A percentile compares a stretch with the other conserved stretches of the same genome.
These are phyloP conservation scores for Fusarium temperatum DNA, from an alignment of 2,329 filamentous ascomycete species.

Conservation along the genomic window DNA sequence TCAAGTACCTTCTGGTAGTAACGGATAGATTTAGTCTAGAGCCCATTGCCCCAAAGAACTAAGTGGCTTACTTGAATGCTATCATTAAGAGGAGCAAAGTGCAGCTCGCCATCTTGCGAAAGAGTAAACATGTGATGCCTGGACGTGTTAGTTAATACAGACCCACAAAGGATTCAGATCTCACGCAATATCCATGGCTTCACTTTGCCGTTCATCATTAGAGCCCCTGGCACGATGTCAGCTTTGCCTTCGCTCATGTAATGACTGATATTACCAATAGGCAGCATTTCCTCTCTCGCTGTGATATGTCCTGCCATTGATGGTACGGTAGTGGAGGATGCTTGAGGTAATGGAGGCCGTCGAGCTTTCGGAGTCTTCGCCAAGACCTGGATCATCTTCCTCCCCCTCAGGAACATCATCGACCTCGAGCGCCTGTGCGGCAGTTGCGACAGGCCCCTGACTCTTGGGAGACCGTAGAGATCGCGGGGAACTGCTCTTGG, in stretches of 20 bases:
- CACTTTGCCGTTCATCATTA: slow-evolving; percentile 14
- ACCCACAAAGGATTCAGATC: not conserved
- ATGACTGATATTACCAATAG: not conserved
- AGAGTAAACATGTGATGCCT: slow-evolving; percentile 19
- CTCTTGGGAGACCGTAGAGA: not conserved
- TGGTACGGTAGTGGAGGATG: slow-evolving; percentile 17
- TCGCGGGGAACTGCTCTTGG: not conserved
- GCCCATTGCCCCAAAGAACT: rapidly evolving
- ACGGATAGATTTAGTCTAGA: not conserved
- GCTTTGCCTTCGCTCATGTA: rapidly evolving
- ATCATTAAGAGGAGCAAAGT: not conserved
- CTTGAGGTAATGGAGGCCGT: slow-evolving; percentile 15
- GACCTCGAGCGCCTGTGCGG: not conserved
- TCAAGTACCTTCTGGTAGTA: slow-evolving; percentile 7
- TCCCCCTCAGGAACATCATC: not conserved
- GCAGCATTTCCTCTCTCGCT: slow-evolving; percentile 17
- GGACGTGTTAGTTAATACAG: not conserved
- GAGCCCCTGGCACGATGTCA: not conserved
- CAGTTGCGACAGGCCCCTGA: not conserved
- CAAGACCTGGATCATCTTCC: slow-evolving; percentile 11
- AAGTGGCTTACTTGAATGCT: not conserved
- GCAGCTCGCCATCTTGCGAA: slow-evolving; percentile 3
- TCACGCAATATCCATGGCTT: slow-evolving; percentile 18
- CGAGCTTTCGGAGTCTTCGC: slow-evolving; percentile 2
- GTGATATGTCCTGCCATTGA: slow-evolving; percentile 12